Conservation (phyloP, 2,329 filamentous ascomycete species). For the Trichoderma koningiopsis region DNA sequence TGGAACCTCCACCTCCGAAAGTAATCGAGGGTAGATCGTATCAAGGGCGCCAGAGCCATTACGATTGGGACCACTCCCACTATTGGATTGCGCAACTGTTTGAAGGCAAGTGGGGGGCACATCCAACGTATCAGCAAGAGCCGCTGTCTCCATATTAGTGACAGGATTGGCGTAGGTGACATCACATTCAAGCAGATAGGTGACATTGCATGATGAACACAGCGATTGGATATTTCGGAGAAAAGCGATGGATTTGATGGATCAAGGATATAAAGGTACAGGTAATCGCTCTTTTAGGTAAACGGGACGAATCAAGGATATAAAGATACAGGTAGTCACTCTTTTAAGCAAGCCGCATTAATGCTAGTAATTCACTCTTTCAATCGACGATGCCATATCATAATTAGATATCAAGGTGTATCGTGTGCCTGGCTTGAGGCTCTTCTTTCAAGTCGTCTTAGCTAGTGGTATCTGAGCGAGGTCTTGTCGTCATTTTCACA, state of each 20-base stretch:
- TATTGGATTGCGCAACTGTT: constrained; percentile 53
- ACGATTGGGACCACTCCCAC: constrained; percentile 45
- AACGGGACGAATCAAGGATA: not conserved
- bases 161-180: not conserved
- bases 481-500: not conserved
- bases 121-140: constrained; percentile 37
- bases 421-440: not conserved
- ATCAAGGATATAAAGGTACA: not conserved
- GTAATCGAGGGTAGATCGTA: constrained; percentile 26
- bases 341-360: not conserved
- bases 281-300: constrained; percentile 4
- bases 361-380: not conserved
- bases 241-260: not conserved
- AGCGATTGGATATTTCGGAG: not conserved
- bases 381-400: not conserved
- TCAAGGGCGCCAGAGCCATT: constrained; percentile 32
- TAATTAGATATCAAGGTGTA: not conserved
- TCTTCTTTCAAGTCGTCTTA: not conserved
- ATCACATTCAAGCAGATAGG: not conserved
- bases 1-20: not conserved
- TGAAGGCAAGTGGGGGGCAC: constrained; percentile 44
- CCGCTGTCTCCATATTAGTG: not conserved
- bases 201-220: not conserved
- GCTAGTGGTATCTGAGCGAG: not conserved
- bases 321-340: not conserved